Base-by-base conservation (phyloP, 2,329 filamentous ascomycete genomes). In the Fusarium circinatum region DNA sequence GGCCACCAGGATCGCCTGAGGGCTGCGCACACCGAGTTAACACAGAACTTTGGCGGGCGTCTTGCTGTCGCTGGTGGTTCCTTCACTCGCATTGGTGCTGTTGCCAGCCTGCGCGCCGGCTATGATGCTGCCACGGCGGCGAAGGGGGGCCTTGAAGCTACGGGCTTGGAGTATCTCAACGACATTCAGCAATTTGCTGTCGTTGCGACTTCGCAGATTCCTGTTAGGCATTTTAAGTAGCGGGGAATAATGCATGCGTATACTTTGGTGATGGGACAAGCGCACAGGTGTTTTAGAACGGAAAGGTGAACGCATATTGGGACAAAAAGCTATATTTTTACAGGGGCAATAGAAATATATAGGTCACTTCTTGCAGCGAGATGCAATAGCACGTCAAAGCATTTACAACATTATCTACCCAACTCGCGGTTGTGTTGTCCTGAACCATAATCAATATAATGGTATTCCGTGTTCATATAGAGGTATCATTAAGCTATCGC, bases 1-100 rank as follows among this genome's bases (percentile, higher is more conserved):
- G 94, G 94, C 41, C 96, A 98, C 82, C 83, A 89, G 32, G 81
- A 85, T 14, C 87, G 89, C 67, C 89, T 97, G 85, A 83, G 82
- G 28, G 79, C 81, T 5, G 88, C 91, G 3, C 86, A 91, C 76
- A 77, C 82, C 6, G 85, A 91, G 59, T 85, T 94, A 10, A 79
- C 82, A 38, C 68, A 83, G 8, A 82, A 84, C 10, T 97, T 91
- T 80, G 80, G 86, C 14, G 90, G 92, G 20, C 85, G 87, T 18
- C 83, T 97, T 34, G 87, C 90, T 66, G 91, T 96, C 24, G 87
- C 85, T 0, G 89, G 88, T 8, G 86, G 87, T 42, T 89, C 87
- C 59, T 90, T 89, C 80, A 84, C 84, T 30, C 78, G 79, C 28
- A 84, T 89, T 41, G 89, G 89, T 49, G 85, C 88, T 49, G 81